Base-by-base conservation (phyloP, 805 yeast species). In the Cephaloascus albidus region DNA sequence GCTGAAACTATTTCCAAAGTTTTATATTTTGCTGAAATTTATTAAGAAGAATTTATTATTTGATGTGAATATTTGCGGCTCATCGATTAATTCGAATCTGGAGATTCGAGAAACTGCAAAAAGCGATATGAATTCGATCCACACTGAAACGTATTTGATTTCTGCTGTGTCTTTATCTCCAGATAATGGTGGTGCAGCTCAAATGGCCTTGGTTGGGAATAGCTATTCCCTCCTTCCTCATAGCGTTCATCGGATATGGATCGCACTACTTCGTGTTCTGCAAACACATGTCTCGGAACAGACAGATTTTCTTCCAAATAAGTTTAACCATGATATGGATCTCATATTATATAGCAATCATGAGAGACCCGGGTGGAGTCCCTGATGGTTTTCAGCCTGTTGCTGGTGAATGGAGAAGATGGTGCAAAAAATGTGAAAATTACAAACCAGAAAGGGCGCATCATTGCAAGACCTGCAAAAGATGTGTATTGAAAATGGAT, bases 401-500 rank as follows among this genome's bases (percentile, higher is more conserved):
- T 1, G 47, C 55, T 2, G 67, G 63, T 2, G 74, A 71, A 44
- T 81, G 87, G 89, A 63, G 61, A 43, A 68, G 78, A 46, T 85
- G 76, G 70, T 87, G 96, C 53, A 59, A 67, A 41, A 86, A 85
- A 54, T 88, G 96, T 57, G 48, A 77, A 32, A 59, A 56, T 32
- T 78, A 72, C 58, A 88, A 88, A 54, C 96, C 96, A 0, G 90
- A 81, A 51, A 61, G 96, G 43, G 53, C 86, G 3, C 96, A 88
- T 54, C 96, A 88, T 60, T 88, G 96, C 56, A 81, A 81, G 49
- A 71, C 76, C 1, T 86, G 94, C 52, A 66, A 73, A n/a, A 49
- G 45, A 33, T 88, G 96, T 57, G 81, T 88, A n/a, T 55, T 88
- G 41, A 74, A 76, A 53, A 89, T 88, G 96, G 97, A 88, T 56